Percentiles rank a stretch among this genome's conserved stretches.
Evolutionary conservation across 495 filamentous ascomycete genomes (phyloP).

Genomic region (Astrothelium macrocarpum): DNA sequence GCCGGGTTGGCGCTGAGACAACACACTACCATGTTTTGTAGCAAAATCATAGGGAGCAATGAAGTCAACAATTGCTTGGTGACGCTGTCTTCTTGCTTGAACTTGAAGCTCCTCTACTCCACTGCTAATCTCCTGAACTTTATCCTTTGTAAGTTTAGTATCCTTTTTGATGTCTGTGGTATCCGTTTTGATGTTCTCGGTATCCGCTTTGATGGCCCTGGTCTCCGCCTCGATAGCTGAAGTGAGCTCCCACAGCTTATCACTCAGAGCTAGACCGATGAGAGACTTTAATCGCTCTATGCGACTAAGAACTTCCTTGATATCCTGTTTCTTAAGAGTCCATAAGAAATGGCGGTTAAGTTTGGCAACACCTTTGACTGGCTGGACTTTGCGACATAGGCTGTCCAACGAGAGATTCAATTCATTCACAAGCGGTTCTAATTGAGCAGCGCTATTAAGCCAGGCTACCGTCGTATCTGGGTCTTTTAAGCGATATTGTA

Average conservation of each 20-base stretch:
- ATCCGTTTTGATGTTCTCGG: neutral
- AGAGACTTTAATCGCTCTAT: neutral
- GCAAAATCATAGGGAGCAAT: conserved; percentile 3
- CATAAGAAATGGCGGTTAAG: neutral
- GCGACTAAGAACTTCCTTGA: neutral
- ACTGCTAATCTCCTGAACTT: neutral
- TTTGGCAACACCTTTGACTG: neutral
- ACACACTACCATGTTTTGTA: neutral
- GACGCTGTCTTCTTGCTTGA: neutral
- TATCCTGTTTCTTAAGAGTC: conserved; percentile 2
- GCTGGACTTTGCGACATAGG: neutral
- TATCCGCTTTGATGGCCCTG: neutral
- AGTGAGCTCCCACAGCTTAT: neutral
- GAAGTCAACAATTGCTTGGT: neutral
- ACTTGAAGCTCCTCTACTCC: neutral
- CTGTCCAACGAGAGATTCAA: neutral
- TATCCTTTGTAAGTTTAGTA: neutral
- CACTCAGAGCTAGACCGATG: neutral
- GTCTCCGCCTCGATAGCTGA: neutral
- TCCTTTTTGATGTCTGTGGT: neutral
- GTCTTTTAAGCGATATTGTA: neutral
- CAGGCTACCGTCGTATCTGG: neutral
- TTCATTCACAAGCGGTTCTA: neutral
- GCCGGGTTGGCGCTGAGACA: neutral
- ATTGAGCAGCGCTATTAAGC: neutral